Evolutionary conservation across 176 grass and related monocot genomes (phyloP), one percentile per base, ranked within the genome.

Genomic region (Hyparrhenia diplandra): DNA sequence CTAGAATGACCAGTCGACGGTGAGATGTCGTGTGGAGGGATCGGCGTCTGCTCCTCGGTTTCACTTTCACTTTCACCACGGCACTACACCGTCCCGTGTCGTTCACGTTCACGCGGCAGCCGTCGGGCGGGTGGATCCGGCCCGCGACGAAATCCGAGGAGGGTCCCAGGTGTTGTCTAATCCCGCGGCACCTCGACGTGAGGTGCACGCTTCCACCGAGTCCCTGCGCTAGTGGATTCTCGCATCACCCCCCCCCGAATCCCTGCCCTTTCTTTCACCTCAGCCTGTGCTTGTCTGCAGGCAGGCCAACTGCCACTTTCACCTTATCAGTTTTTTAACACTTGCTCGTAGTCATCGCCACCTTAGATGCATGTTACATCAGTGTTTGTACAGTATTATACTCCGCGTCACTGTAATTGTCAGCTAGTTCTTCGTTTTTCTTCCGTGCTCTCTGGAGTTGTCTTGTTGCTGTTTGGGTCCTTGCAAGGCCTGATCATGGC

Each of bases 271-370:
- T 54, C 54, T 71, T 65, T 71, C 46, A n/a, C 20, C n/a, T 17
- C 43, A 46, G 42, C 0, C 42, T 45, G 42, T 45, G n/a, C n/a
- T 11, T 3, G 9, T 39, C 34, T 34, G 51, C 55, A 39, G 64
- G 73, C 83, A 74, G 83, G 57, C 78, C 78, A 85, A 77, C 87
- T 71, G 87, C 78, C 82, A 59, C 83, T 85, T 71, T 89, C 82
- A 46, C 71, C 43, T 16, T 11, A 52, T 35, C 77, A 8, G 12
- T 64, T 81, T 76, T 47, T 46, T 43, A 12, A 3, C 1, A 10
- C 40, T 13, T 23, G 20, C 14, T 47, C 40, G 11, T 40, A 21
- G 25, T 3, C 41, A 8, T 34, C 41, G 24, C 7, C 10, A 54
- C 29, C 20, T 34, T 40, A 36, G 49, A 12, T 45, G 74, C 60